phyloP scores from a whole-genome alignment of 2,329 filamentous ascomycete genomes.

The Botrytis medusae region DNA sequence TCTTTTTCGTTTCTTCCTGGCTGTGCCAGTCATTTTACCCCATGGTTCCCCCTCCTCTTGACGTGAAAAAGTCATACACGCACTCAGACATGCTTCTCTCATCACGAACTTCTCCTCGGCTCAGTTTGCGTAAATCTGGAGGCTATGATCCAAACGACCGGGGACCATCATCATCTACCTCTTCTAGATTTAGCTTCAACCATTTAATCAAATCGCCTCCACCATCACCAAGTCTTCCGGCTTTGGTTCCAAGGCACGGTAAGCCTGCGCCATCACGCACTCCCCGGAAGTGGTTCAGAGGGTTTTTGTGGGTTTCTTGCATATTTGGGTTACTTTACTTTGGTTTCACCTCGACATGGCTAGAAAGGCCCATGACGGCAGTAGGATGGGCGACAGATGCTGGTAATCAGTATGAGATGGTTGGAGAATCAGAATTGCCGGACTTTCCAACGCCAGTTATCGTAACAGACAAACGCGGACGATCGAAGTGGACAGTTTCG shows the following conservation, averaged over 20 bases:
- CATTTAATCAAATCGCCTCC: conserved; percentile 69
- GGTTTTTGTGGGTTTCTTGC: conserved; percentile 53
- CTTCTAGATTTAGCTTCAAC: conserved; percentile 64
- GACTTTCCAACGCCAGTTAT: conserved; percentile 72
- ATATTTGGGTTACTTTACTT: conserved; percentile 54
- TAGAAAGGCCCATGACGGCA: conserved; percentile 38
- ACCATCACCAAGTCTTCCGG: conserved; percentile 68
- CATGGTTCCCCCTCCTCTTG: conserved; percentile 36
- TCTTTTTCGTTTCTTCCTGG: conserved; percentile 30
- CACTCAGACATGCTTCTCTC: conserved; percentile 43
- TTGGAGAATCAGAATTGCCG: conserved; percentile 64
- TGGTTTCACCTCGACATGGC: conserved; percentile 40
- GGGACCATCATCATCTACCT: conserved; percentile 57
- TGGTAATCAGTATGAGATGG: conserved; percentile 62
- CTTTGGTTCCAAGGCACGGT: conserved; percentile 63
- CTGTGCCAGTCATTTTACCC: conserved; percentile 35
- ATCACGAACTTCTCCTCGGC: conserved; percentile 45
- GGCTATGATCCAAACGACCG: conserved; percentile 55
- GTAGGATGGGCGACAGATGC: conserved; percentile 45
- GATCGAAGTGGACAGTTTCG: conserved; percentile 75
- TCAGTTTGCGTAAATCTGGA: conserved; percentile 56
- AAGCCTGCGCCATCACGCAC: conserved; percentile 52
- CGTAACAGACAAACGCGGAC: conserved; percentile 63
- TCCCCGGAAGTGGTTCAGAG: conserved; percentile 33
- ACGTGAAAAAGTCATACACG: conserved; percentile 42